phyloP scores from a whole-genome alignment of 2,329 filamentous ascomycete species.

The Colletotrichum tabaci region DNA sequence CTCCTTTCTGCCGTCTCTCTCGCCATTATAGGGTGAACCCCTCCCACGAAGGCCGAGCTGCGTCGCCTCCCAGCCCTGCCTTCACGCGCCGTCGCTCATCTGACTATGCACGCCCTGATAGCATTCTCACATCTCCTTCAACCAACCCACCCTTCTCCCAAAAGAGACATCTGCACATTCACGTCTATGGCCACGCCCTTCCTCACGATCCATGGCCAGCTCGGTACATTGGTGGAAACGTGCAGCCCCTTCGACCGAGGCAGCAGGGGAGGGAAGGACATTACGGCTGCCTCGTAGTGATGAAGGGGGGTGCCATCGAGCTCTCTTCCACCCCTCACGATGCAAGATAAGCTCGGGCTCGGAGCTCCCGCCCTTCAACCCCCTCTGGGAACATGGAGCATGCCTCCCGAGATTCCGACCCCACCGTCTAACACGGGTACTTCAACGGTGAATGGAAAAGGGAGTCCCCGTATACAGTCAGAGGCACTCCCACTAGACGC shows the following conservation, averaged over 20 bases:
- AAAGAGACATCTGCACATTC: background rate
- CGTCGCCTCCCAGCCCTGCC: background rate
- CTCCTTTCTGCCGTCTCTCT: background rate
- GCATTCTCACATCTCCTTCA: background rate
- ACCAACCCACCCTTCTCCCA: no score
- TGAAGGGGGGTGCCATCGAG: constrained; percentile 11
- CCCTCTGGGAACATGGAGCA: constrained; percentile 39
- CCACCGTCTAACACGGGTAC: constrained; percentile 8
- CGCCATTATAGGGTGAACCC: background rate
- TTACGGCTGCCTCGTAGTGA: background rate
- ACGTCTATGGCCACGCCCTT: background rate
- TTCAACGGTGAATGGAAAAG: constrained; percentile 1
- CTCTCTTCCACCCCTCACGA: constrained; percentile 17
- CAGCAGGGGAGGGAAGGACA: background rate
- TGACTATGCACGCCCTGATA: background rate
- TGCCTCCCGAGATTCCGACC: constrained; percentile 35
- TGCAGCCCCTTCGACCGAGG: background rate
- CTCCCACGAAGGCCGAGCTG: background rate
- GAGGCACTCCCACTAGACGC: constrained; percentile 1
- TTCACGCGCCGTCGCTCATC: background rate
- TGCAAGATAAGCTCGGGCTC: constrained; percentile 34
- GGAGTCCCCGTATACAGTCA: background rate
- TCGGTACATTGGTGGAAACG: constrained; percentile 14
- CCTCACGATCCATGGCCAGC: background rate
- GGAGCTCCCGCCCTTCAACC: constrained; percentile 24